Evolutionary conservation across 2,329 filamentous ascomycete species (phyloP).

Genomic region (Xylariales sp.): DNA sequence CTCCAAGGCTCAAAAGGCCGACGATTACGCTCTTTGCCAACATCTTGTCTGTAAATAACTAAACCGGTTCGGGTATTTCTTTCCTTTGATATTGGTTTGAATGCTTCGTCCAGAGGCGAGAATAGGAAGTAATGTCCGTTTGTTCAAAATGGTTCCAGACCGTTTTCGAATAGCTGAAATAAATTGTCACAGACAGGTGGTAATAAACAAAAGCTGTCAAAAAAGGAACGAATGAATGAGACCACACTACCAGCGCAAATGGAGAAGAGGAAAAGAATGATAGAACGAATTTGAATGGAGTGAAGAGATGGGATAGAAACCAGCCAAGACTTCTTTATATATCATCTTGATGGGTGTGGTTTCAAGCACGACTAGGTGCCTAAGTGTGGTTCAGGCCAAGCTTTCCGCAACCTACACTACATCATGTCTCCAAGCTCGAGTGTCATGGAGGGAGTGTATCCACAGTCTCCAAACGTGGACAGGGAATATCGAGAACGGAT

Average conservation of each 20-base stretch:
- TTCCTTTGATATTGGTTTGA: background rate
- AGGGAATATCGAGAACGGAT: slow-evolving; percentile 26
- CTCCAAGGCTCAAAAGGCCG: slow-evolving; percentile 44
- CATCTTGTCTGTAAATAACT: slow-evolving; percentile 36
- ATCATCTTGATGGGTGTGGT: slow-evolving; percentile 18
- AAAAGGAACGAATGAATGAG: slow-evolving; percentile 44
- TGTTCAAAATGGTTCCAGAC: slow-evolving; percentile 47
- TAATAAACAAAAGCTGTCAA: slow-evolving; percentile 28
- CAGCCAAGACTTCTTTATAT: slow-evolving; percentile 41
- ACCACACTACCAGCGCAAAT: slow-evolving; percentile 45
- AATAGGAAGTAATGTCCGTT: slow-evolving; percentile 24
- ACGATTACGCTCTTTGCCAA: slow-evolving; percentile 46
- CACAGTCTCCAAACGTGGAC: slow-evolving; percentile 37
- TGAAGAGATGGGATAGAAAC: slow-evolving; percentile 26
- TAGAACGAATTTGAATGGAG: slow-evolving; percentile 23
- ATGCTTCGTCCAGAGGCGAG: slow-evolving; percentile 12
- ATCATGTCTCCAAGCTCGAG: slow-evolving; percentile 21
- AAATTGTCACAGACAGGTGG: slow-evolving; percentile 40
- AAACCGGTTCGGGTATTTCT: slow-evolving; percentile 11
- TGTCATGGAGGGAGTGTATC: slow-evolving; percentile 29
- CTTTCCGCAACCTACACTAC: slow-evolving; percentile 24
- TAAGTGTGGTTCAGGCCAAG: slow-evolving; percentile 15
- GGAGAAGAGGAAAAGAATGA: slow-evolving; percentile 32
- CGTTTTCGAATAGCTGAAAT: slow-evolving; percentile 36
- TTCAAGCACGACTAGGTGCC: slow-evolving; percentile 20